Base-by-base conservation (phyloP, 2,329 filamentous ascomycete species). In the Daldinia sp. region DNA sequence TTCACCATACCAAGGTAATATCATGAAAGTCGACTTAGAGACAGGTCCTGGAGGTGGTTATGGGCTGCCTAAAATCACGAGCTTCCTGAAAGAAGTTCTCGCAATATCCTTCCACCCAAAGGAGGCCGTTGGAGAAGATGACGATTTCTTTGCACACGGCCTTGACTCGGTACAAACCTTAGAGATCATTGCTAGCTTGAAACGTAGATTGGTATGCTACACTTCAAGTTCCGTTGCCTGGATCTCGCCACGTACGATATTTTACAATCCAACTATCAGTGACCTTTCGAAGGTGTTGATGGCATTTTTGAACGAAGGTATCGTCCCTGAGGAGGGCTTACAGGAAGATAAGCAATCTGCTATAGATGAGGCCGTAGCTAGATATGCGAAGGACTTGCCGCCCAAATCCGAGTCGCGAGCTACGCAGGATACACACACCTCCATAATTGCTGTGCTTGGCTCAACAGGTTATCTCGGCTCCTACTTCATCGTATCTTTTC, bases 391-490 rank as follows among this genome's bases (percentile, higher is more conserved):
- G 21, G 17, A 9, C 13, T 27, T 69, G 8, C 61, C 63, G 4
- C 29, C 32, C 1, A 58, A 37, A 29, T 10, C 13, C 5, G 27
- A 8, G 35, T 39, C 3, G 8, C 6, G 6, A 10, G 35, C 27
- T 19, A 1, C n/a, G 15, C 13, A 34, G 7, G 7, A 3, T 45
- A 11, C 29, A 2, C 48, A 30, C 10, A 8, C 13, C 4, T 39
- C 35, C 13, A 9, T 4, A 23, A 27, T 70, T 17, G 67, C 64
- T 2, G 1, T 69, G 1, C 35, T 70, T 8, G 67, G 67, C 11
- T 68, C 67, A 3, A 68, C 66, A 0, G 70, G 69, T 6, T 69
- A 64, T 17, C 17, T 70, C 1, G 69, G 69, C 1, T 11, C 47
- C 0, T 32, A 66, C 15, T 2, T 62, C 1, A 3, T 68, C 2